A percentile compares a stretch with the other conserved stretches of the same genome.
Conservation (phyloP, 2,329 filamentous ascomycete species). For the Neonectria neomacrospora region DNA sequence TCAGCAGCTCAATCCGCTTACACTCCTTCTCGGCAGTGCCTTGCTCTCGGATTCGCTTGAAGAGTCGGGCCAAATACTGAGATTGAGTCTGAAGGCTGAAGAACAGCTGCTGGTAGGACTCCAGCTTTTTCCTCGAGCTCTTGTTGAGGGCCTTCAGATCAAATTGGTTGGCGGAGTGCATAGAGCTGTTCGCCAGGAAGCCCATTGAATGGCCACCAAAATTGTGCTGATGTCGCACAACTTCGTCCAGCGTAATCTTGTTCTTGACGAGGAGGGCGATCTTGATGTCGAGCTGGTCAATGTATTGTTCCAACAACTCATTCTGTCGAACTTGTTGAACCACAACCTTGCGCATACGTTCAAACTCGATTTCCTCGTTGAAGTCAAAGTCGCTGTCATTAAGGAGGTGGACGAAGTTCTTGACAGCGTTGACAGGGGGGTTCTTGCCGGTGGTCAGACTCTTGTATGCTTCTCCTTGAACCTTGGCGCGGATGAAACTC, state of each 20-base stretch:
- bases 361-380: conserved; percentile 97
- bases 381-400: conserved; percentile 99
- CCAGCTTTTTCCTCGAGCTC: conserved; percentile 92
- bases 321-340: conserved; percentile 98
- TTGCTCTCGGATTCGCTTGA: conserved; percentile 84
- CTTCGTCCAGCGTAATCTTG: conserved; percentile 98
- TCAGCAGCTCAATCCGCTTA: conserved; percentile 90
- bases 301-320: conserved; percentile 96
- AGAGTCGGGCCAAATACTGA: conserved; percentile 90
- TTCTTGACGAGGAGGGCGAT: conserved; percentile 98
- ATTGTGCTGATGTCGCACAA: conserved; percentile 95
- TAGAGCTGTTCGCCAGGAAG: conserved; percentile 87
- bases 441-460: conserved; percentile 96
- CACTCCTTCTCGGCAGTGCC: conserved; percentile 90
- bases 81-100: conserved; percentile 97
- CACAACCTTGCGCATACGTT: conserved; percentile 92
- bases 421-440: conserved; percentile 94
- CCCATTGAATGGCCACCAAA: conserved; percentile 90
- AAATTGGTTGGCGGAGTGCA: conserved; percentile 89
- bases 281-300: conserved; percentile 98
- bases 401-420: conserved; percentile 96
- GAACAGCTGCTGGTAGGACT: conserved; percentile 97
- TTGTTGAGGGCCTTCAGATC: conserved; percentile 98
- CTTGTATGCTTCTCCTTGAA: conserved; percentile 98
- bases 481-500: conserved; percentile 92